These are phyloP conservation scores for Neostapfia colusana DNA, from an alignment of 176 grass and related monocot genomes.

Conservation along the genomic window DNA sequence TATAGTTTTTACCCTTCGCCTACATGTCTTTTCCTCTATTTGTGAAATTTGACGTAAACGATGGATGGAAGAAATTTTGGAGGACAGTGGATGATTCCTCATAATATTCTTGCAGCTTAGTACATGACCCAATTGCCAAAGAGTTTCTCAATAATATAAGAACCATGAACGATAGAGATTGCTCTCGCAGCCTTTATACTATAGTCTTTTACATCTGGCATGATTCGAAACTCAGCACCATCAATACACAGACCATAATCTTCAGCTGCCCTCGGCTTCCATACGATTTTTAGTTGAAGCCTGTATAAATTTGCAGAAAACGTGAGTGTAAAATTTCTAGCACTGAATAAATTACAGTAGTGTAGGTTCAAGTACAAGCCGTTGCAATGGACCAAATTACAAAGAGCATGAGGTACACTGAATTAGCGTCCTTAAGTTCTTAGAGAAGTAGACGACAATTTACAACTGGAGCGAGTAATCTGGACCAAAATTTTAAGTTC, in stretches of 20 bases:
- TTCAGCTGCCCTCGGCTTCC: background rate
- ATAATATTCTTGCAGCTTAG: background rate
- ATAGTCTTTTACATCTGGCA: background rate
- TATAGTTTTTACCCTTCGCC: background rate
- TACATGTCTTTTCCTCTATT: background rate
- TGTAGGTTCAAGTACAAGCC: too few species aligned
- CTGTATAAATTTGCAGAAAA: constrained; percentile 24
- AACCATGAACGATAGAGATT: too few species aligned
- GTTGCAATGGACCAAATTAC: too few species aligned
- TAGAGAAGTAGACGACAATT: too few species aligned
- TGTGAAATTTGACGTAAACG: too few species aligned
- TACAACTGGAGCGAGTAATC: too few species aligned
- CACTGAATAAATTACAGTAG: too few species aligned
- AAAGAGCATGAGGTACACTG: too few species aligned
- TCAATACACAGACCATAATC: background rate
- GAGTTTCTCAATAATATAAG: too few species aligned
- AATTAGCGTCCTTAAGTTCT: background rate
- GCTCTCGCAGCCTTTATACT: background rate
- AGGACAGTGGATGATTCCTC: background rate
- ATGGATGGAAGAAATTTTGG: too few species aligned
- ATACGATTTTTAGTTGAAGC: constrained; percentile 46
- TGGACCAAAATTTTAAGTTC: too few species aligned
- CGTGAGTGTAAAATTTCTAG: too few species aligned
- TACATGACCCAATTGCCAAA: background rate
- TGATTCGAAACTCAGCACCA: background rate